phyloP scores from a whole-genome alignment of 345 rosid genomes.

The Atalantia buxifolia region DNA sequence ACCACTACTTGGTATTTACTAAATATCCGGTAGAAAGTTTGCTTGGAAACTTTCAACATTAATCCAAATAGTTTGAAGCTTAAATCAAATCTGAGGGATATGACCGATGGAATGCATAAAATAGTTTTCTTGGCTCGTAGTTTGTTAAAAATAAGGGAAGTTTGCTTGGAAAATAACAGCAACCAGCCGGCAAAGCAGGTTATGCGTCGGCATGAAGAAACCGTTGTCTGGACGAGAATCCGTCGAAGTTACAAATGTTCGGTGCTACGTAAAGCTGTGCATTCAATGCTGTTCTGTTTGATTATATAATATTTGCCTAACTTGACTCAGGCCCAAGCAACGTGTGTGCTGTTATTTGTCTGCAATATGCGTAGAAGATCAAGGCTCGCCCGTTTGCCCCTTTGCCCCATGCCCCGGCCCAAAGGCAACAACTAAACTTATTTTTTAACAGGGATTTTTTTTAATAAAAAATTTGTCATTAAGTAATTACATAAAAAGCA shows the following conservation, averaged over 20 bases:
- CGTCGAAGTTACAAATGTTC: neutral
- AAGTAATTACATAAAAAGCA: no score
- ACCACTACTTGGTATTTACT: no score
- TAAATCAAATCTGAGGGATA: neutral
- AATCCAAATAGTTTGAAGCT: no score
- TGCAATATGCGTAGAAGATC: neutral
- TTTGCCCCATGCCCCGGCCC: neutral
- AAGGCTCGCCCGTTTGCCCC: neutral
- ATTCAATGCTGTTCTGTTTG: neutral
- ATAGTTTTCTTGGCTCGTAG: neutral
- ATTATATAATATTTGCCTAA: no score
- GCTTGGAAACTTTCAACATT: no score
- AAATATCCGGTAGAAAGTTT: no score
- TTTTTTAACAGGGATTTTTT: no score
- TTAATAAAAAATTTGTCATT: no score
- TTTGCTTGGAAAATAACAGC: conserved; percentile 9
- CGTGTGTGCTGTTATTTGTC: no score
- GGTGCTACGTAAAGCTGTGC: neutral
- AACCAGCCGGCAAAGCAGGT: neutral
- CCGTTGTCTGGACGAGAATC: conserved; percentile 1
- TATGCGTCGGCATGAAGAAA: conserved; percentile 28
- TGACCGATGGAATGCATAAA: no score
- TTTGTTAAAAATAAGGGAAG: neutral
- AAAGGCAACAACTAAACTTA: no score
- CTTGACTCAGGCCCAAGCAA: neutral